phyloP scores from a whole-genome alignment of 345 rosid genomes.

The Lumnitzera racemosa region DNA sequence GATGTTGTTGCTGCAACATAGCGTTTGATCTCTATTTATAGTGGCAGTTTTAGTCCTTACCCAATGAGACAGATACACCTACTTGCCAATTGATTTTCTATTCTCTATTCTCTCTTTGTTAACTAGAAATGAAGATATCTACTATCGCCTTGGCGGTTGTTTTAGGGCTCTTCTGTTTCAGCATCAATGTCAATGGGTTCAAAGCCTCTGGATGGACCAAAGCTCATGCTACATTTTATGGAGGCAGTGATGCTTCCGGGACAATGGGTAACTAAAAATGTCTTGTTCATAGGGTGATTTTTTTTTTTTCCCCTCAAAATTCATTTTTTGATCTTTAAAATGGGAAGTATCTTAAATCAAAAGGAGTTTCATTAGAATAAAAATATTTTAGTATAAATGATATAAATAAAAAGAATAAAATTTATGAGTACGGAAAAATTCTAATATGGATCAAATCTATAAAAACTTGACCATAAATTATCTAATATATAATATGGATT shows the following conservation, averaged over 20 bases:
- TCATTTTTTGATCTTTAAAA: too few species aligned
- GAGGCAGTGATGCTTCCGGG: constrained; percentile 80
- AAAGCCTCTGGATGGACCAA: constrained; percentile 45
- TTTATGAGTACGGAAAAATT: too few species aligned
- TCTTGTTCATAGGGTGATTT: not conserved
- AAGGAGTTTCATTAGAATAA: too few species aligned
- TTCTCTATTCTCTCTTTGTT: not conserved
- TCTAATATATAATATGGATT: too few species aligned
- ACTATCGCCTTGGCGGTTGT: constrained; percentile 22
- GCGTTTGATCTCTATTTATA: constrained; percentile 6
- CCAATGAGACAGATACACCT: constrained; percentile 13
- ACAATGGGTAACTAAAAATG: constrained; percentile 50
- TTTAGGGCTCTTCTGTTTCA: constrained; percentile 23
- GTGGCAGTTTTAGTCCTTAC: constrained; percentile 7
- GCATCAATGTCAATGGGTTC: constrained; percentile 27
- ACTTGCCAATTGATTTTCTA: not conserved
- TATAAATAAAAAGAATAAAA: too few species aligned
- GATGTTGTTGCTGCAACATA: constrained; percentile 11
- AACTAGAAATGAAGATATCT: constrained; percentile 27
- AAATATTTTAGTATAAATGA: too few species aligned
- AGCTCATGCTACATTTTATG: constrained; percentile 81
- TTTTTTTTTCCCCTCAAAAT: not conserved
- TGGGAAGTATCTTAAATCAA: too few species aligned
- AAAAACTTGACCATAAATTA: too few species aligned
- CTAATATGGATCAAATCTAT: too few species aligned